Conservation (phyloP, 495 filamentous ascomycete genomes). For the Penicillium pulvis region DNA sequence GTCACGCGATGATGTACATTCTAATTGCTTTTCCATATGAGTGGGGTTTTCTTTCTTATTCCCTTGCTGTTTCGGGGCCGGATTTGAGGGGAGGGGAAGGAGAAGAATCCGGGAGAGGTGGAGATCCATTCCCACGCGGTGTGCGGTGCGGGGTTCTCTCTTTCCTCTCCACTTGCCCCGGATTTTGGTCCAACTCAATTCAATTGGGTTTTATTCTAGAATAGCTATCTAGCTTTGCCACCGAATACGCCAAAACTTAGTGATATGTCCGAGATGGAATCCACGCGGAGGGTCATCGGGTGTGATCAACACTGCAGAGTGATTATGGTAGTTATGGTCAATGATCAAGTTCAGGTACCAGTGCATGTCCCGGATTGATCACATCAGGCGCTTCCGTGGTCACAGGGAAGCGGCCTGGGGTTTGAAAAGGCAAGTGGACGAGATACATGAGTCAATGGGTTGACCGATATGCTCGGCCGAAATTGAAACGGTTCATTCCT, state of each 20-base stretch:
- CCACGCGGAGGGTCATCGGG: not conserved
- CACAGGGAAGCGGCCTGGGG: not conserved
- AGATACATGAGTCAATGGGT: not conserved
- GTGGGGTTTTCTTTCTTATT: not conserved
- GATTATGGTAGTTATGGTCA: slow-evolving; percentile 2
- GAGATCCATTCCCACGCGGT: slow-evolving; percentile 4
- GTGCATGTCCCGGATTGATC: slow-evolving; percentile 9
- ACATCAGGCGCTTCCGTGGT: not conserved
- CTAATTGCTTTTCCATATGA: not conserved
- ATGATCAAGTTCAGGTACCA: slow-evolving; percentile 15
- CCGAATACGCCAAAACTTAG: not conserved
- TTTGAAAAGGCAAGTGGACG: not conserved
- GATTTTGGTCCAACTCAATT: not conserved
- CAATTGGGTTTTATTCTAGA: not conserved
- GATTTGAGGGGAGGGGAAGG: slow-evolving; percentile 4
- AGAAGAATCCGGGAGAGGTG: slow-evolving; percentile 19
- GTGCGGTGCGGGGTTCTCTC: not conserved
- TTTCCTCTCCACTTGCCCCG: slow-evolving; percentile 5
- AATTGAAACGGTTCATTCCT: not conserved
- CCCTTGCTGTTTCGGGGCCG: not conserved
- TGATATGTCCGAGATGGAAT: not conserved
- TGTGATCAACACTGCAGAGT: slow-evolving; percentile 15
- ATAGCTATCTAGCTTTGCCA: not conserved
- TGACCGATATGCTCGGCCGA: not conserved
- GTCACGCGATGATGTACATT: slow-evolving; percentile 9